A percentile compares a stretch with the other conserved stretches of the same genome.
These are phyloP conservation scores for Trichophyton mentagrophytes DNA, from an alignment of 2,329 filamentous ascomycete genomes.

Conservation along the genomic window DNA sequence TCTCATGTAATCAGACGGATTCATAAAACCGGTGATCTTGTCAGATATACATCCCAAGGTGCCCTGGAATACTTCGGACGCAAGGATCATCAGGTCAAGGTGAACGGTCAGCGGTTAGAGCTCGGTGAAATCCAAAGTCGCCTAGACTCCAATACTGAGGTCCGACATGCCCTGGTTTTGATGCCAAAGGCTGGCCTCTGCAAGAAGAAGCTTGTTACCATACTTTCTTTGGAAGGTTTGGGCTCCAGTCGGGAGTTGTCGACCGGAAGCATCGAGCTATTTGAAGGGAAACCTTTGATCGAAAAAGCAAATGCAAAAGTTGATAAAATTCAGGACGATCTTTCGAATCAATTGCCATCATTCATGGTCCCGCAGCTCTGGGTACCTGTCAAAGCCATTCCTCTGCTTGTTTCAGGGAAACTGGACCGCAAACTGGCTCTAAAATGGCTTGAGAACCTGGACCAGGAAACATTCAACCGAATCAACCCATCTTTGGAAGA, in stretches of 20 bases:
- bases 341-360: slow-evolving; percentile 24
- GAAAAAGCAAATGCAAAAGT: slow-evolving; percentile 20
- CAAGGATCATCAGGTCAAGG: slow-evolving; percentile 54
- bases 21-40: slow-evolving; percentile 12
- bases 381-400: slow-evolving; percentile 10
- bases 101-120: slow-evolving; percentile 54
- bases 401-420: slow-evolving; percentile 11
- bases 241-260: slow-evolving; percentile 13
- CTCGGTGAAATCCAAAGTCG: slow-evolving; percentile 38
- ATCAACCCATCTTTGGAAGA: slow-evolving; percentile 28
- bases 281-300: slow-evolving; percentile 17
- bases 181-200: slow-evolving; percentile 32
- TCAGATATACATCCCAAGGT: slow-evolving; percentile 23
- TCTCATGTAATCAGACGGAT: slow-evolving; percentile 7
- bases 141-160: slow-evolving; percentile 20
- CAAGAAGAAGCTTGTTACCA: slow-evolving; percentile 34
- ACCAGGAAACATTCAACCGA: slow-evolving; percentile 28
- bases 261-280: slow-evolving; percentile 23
- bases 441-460: slow-evolving; percentile 34
- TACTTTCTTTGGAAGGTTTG: slow-evolving; percentile 28
- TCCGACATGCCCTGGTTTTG: slow-evolving; percentile 32
- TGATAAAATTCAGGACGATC: slow-evolving; percentile 25
- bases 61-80: slow-evolving; percentile 38
- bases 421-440: slow-evolving; percentile 23
- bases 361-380: slow-evolving; percentile 13